A percentile compares a stretch with the other conserved stretches of the same genome.
These are phyloP conservation scores for Lupinus albus DNA, from an alignment of 306 rosid genomes.

Conservation along the genomic window DNA sequence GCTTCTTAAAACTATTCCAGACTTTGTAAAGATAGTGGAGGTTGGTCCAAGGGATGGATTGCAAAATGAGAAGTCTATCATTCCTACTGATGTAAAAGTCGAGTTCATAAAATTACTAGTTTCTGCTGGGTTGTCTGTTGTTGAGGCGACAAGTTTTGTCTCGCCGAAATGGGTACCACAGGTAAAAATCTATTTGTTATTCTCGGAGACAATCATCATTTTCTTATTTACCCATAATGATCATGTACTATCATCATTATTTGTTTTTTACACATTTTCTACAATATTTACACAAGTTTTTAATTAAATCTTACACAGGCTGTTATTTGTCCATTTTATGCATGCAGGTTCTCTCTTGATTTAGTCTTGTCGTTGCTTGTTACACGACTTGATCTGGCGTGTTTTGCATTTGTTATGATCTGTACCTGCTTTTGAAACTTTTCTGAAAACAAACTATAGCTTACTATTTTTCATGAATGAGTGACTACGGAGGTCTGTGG, in stretches of 20 bases:
- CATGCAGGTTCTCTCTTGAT: no score
- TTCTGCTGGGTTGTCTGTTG: slow-evolving; percentile 77
- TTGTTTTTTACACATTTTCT: slow-evolving; percentile 17
- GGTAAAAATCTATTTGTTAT: slow-evolving; percentile 48
- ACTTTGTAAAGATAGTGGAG: slow-evolving; percentile 83
- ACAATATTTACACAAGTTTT: background rate
- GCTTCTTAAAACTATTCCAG: slow-evolving; percentile 62
- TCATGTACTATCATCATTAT: slow-evolving; percentile 2
- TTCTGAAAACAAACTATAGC: no score
- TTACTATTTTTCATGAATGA: no score
- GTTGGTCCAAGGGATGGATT: slow-evolving; percentile 95
- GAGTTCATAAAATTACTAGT: slow-evolving; percentile 74
- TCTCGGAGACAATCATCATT: slow-evolving; percentile 21
- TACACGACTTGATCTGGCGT: no score
- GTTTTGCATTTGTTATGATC: no score
- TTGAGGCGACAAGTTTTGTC: slow-evolving; percentile 93
- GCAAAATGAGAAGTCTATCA: slow-evolving; percentile 79
- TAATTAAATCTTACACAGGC: no score
- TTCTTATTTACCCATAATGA: slow-evolving; percentile 13
- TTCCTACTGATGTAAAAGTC: slow-evolving; percentile 80
- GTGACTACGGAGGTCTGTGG: background rate
- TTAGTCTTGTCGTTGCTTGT: no score
- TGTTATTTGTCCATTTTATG: no score
- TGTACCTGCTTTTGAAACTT: no score
- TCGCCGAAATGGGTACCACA: slow-evolving; percentile 98